Conservation (phyloP, 495 filamentous ascomycete genomes). For the Aspergillus conjunctus region DNA sequence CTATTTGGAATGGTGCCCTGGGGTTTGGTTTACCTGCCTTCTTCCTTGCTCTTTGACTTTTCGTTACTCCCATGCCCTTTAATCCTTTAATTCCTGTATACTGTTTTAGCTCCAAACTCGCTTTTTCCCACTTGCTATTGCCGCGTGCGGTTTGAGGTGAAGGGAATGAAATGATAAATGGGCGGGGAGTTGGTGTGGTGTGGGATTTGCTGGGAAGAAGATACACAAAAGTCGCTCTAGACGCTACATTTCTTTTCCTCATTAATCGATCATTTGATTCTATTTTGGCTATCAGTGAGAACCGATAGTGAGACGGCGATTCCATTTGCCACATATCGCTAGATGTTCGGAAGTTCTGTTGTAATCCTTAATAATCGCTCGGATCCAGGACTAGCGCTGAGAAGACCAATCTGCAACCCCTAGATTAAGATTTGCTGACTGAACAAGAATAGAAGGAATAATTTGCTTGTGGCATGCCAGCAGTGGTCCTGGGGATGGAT, state of each 20-base stretch:
- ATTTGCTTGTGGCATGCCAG: background rate
- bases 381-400: background rate
- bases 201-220: background rate
- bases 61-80: background rate
- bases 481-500: background rate
- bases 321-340: background rate
- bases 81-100: conserved; percentile 8
- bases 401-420: conserved; percentile 4
- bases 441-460: background rate
- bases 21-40: conserved; percentile 23
- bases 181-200: background rate
- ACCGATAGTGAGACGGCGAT: background rate
- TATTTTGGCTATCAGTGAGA: background rate
- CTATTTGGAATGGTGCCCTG: conserved; percentile 36
- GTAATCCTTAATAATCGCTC: background rate
- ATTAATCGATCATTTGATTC: background rate
- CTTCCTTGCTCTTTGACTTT: conserved; percentile 8
- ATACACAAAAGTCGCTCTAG: background rate
- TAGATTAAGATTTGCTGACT: conserved; percentile 3
- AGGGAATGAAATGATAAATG: conserved; percentile 9
- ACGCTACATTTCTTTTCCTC: background rate
- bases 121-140: background rate
- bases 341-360: background rate
- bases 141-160: background rate
- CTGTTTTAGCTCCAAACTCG: background rate